phyloP scores from a whole-genome alignment of 1,139 yeast genomes.

The Candida sanyaensis region DNA sequence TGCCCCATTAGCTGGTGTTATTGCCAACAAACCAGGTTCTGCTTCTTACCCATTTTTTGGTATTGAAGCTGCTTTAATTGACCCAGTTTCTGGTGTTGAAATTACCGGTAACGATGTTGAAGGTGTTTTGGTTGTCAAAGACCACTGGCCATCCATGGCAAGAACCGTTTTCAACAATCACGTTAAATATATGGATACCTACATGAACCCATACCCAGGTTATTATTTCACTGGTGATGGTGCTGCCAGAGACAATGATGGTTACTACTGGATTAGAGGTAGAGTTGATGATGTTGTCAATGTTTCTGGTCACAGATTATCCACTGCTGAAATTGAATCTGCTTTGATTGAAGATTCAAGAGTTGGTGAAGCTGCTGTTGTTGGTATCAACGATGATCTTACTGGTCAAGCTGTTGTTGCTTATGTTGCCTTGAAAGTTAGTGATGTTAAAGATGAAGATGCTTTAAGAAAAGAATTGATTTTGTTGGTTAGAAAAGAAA shows the following conservation, averaged over 20 bases:
- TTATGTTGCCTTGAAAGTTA: slow-evolving; percentile 65
- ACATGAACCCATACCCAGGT: slow-evolving; percentile 67
- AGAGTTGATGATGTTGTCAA: slow-evolving; percentile 84
- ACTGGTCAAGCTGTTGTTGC: slow-evolving; percentile 87
- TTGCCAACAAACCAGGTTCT: slow-evolving; percentile 79
- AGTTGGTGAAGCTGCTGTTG: slow-evolving; percentile 80
- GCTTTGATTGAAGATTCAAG: slow-evolving; percentile 69
- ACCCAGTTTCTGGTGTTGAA: slow-evolving; percentile 72
- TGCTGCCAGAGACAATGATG: slow-evolving; percentile 77
- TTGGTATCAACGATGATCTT: slow-evolving; percentile 77
- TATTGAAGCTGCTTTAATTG: slow-evolving; percentile 65
- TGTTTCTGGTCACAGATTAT: slow-evolving; percentile 77
- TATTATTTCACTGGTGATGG: slow-evolving; percentile 82
- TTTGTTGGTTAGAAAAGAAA: slow-evolving; percentile 73
- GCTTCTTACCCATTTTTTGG: slow-evolving; percentile 82
- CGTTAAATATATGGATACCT: slow-evolving; percentile 67
- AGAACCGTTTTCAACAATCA: slow-evolving; percentile 76
- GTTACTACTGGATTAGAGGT: slow-evolving; percentile 79
- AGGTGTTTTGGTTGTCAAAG: slow-evolving; percentile 72
- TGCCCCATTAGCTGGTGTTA: slow-evolving; percentile 70
- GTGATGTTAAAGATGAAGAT: slow-evolving; percentile 40
- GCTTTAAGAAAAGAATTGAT: slow-evolving; percentile 67
- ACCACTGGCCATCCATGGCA: slow-evolving; percentile 80
- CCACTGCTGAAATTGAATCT: slow-evolving; percentile 83
- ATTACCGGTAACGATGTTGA: slow-evolving; percentile 63